These are phyloP conservation scores for Arthrobotrys pseudoclavata DNA, from an alignment of 2,329 filamentous ascomycete genomes.

Conservation along the genomic window DNA sequence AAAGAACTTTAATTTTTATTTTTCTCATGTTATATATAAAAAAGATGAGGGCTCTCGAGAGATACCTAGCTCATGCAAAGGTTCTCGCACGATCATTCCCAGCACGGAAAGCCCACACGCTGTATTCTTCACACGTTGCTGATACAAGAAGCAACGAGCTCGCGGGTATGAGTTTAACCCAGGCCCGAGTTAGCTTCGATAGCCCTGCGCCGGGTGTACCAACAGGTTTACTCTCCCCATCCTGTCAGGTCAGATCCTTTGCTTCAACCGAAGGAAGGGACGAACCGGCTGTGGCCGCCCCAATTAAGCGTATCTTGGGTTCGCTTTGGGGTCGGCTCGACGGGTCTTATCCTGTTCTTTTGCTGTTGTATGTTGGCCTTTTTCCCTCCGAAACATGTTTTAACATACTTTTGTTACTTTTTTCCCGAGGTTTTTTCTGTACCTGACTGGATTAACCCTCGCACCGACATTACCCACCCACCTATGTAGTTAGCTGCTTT, in stretches of 20 bases:
- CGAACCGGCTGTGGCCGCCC: constrained; percentile 46
- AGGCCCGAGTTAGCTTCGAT: background rate
- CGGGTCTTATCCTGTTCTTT: constrained; percentile 9
- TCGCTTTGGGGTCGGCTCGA: constrained; percentile 13
- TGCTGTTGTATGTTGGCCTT: constrained; percentile 34
- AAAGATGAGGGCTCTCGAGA: no score
- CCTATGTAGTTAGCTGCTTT: background rate
- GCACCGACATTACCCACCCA: background rate
- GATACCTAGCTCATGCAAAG: constrained; percentile 10
- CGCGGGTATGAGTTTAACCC: background rate
- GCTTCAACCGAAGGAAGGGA: constrained; percentile 51
- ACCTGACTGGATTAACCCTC: constrained; percentile 30
- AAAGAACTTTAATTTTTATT: no score
- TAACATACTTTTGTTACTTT: constrained; percentile 11
- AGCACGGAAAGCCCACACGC: constrained; percentile 50
- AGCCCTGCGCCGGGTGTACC: background rate
- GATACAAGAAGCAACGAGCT: constrained; percentile 36
- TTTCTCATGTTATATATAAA: no score
- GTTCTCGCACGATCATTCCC: constrained; percentile 30
- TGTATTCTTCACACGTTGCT: constrained; percentile 20
- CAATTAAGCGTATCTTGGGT: constrained; percentile 22
- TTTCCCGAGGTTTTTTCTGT: constrained; percentile 22
- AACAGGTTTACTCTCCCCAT: background rate
- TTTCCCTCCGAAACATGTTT: background rate
- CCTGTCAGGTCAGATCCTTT: constrained; percentile 39